Conservation (phyloP, 176 grass and related monocot genomes). For the Bromus sterilis region DNA sequence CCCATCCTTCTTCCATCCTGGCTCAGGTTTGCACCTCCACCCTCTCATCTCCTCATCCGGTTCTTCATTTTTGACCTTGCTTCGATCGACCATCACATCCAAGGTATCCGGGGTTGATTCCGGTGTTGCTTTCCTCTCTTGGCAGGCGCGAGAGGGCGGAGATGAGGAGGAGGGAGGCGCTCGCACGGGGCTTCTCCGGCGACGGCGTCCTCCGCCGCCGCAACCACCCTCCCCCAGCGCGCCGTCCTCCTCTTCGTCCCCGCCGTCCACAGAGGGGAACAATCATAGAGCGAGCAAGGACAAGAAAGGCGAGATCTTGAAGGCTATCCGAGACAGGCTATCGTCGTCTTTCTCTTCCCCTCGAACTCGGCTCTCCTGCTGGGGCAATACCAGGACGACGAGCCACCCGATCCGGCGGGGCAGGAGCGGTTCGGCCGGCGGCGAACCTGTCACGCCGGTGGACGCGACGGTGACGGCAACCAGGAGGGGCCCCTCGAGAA, state of each 20-base stretch:
- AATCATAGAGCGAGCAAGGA: background rate
- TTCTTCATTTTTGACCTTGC: background rate
- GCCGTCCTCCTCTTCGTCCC: background rate
- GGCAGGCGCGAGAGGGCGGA: background rate
- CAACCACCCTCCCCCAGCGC: background rate
- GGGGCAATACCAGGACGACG: background rate
- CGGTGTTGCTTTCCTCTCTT: background rate
- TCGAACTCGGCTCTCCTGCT: slow-evolving; percentile 2
- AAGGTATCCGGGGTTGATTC: background rate
- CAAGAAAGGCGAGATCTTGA: background rate
- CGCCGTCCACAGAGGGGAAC: background rate
- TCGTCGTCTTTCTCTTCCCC: background rate
- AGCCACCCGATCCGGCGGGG: background rate
- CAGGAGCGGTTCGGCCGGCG: background rate
- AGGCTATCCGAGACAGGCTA: slow-evolving; percentile 6
- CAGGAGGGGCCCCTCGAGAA: background rate
- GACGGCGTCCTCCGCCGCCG: background rate
- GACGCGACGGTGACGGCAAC: background rate
- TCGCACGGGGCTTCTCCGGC: slow-evolving; percentile 9
- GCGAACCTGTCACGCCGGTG: background rate
- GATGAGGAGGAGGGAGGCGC: background rate
- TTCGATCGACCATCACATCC: background rate
- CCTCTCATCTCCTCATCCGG: background rate
- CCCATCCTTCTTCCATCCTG: background rate
- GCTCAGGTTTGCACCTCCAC: background rate